A percentile compares a stretch with the other conserved stretches of the same genome.
These are phyloP conservation scores for Hansfordia pulvinata DNA, from an alignment of 2,329 filamentous ascomycete genomes.

Conservation along the genomic window DNA sequence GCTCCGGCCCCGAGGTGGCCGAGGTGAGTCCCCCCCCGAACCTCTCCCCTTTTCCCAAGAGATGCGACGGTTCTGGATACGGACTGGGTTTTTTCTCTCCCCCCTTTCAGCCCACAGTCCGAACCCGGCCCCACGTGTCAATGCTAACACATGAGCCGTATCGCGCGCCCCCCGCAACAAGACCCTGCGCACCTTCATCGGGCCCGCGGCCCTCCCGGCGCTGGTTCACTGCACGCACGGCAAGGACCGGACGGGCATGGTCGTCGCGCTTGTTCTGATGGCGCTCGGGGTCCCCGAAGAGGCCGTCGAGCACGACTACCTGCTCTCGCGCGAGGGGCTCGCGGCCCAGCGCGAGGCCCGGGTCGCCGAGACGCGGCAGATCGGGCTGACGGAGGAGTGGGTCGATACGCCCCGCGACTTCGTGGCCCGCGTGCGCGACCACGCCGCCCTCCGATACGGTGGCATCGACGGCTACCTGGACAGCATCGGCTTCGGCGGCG, in stretches of 20 bases:
- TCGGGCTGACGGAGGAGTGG: slow-evolving; percentile 66
- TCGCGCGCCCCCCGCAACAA: slow-evolving; percentile 6
- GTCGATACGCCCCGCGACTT: slow-evolving; percentile 51
- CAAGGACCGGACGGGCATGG: slow-evolving; percentile 70
- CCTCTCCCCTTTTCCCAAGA: slow-evolving; percentile 1
- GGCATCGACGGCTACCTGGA: slow-evolving; percentile 53
- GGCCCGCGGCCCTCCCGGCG: slow-evolving; percentile 41
- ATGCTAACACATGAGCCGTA: slow-evolving; percentile 1
- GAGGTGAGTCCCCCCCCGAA: slow-evolving; percentile 15
- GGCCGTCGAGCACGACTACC: slow-evolving; percentile 61
- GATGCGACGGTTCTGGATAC: too few relatives aligned
- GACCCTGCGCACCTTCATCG: slow-evolving; percentile 33
- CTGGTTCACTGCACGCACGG: slow-evolving; percentile 80
- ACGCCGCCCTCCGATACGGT: slow-evolving; percentile 50
- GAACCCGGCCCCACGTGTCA: too few relatives aligned
- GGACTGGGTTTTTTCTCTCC: too few relatives aligned
- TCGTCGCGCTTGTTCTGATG: slow-evolving; percentile 55
- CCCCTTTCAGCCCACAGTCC: neutral
- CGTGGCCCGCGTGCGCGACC: slow-evolving; percentile 40
- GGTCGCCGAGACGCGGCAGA: slow-evolving; percentile 51
- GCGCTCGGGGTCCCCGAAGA: slow-evolving; percentile 40
- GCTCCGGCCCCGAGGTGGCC: slow-evolving; percentile 49
- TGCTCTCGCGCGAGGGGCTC: slow-evolving; percentile 47
- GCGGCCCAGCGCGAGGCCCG: slow-evolving; percentile 46
- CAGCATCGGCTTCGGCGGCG: slow-evolving; percentile 40